A percentile compares a stretch with the other conserved stretches of the same genome.
These are phyloP conservation scores for Pinus albicaulis DNA, from an alignment of 75 land plant species.

Conservation along the genomic window DNA sequence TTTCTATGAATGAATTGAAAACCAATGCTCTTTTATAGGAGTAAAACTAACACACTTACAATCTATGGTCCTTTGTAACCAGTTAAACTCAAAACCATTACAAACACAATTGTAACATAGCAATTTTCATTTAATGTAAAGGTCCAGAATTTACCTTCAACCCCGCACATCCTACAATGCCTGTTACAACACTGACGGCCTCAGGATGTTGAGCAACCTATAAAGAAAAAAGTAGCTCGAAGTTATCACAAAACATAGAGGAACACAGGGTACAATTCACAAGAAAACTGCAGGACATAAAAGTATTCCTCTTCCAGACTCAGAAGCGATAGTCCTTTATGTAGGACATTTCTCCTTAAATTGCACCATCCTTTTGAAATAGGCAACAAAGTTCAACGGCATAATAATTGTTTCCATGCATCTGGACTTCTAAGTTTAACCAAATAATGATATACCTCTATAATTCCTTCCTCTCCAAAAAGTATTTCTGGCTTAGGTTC, in stretches of 20 bases:
- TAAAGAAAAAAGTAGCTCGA: neutral
- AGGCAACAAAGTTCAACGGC: neutral
- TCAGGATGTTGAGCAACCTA: conserved; percentile 98
- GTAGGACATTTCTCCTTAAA: conserved; percentile 1
- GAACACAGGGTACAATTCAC: neutral
- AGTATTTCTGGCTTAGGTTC: conserved; percentile 84
- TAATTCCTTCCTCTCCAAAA: conserved; percentile 83
- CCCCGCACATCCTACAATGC: conserved; percentile 98
- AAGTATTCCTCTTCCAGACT: neutral
- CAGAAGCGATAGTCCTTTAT: neutral
- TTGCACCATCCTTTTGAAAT: neutral
- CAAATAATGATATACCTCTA: conserved; percentile 55
- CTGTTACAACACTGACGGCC: conserved; percentile 94
- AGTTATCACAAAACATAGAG: neutral
- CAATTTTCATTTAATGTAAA: neutral
- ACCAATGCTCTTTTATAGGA: neutral
- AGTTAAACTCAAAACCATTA: neutral
- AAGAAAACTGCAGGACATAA: conserved; percentile 7
- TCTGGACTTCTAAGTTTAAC: neutral
- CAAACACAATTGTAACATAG: conserved; percentile 2
- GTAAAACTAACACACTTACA: neutral
- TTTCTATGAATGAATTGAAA: neutral
- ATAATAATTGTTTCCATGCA: neutral
- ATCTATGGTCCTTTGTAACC: neutral
- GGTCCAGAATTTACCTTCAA: conserved; percentile 62